A percentile compares a stretch with the other conserved stretches of the same genome.
These are phyloP conservation scores for Exophiala sideris DNA, from an alignment of 2,329 filamentous ascomycete genomes.

Conservation along the genomic window DNA sequence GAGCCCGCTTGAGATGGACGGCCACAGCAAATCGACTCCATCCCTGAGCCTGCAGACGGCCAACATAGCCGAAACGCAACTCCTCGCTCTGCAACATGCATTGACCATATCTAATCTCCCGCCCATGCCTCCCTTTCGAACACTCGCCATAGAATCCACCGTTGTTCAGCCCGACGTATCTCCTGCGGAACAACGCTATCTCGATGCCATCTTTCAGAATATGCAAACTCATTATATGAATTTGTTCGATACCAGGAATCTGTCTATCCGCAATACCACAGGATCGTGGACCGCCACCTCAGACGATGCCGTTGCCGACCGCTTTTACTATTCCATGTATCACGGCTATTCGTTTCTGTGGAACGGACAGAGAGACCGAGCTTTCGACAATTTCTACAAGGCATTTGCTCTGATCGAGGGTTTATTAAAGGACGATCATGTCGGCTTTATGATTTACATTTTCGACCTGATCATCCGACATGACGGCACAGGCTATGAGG, in stretches of 20 bases:
- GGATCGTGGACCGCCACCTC: slow-evolving; percentile 27
- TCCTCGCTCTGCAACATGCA: slow-evolving; percentile 17
- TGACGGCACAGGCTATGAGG: slow-evolving; percentile 28
- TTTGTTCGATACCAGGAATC: slow-evolving; percentile 23
- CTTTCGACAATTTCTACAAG: slow-evolving; percentile 27
- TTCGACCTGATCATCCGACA: slow-evolving; percentile 29
- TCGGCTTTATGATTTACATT: slow-evolving; percentile 29
- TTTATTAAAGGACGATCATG: slow-evolving; percentile 27
- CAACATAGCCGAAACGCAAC: slow-evolving; percentile 20
- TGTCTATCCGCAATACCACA: slow-evolving; percentile 23
- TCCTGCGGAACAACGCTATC: slow-evolving; percentile 23
- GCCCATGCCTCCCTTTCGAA: slow-evolving; percentile 26
- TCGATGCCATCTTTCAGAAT: slow-evolving; percentile 24
- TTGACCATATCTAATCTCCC: slow-evolving; percentile 22
- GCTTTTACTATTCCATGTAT: slow-evolving; percentile 29
- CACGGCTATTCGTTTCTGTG: slow-evolving; percentile 28
- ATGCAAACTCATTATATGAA: slow-evolving; percentile 26
- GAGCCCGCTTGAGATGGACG: slow-evolving; percentile 17
- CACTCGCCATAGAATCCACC: slow-evolving; percentile 23
- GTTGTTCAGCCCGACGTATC: slow-evolving; percentile 16
- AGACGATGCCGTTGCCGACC: slow-evolving; percentile 26
- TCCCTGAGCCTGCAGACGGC: slow-evolving; percentile 11
- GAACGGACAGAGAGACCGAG: slow-evolving; percentile 26
- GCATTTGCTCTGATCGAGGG: slow-evolving; percentile 26
- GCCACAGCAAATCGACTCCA: slow-evolving; percentile 9